Evolutionary conservation across 1,139 yeast species (phyloP), one percentile per base, ranked within the genome.

Genomic region (Protomyces macrosporus): DNA sequence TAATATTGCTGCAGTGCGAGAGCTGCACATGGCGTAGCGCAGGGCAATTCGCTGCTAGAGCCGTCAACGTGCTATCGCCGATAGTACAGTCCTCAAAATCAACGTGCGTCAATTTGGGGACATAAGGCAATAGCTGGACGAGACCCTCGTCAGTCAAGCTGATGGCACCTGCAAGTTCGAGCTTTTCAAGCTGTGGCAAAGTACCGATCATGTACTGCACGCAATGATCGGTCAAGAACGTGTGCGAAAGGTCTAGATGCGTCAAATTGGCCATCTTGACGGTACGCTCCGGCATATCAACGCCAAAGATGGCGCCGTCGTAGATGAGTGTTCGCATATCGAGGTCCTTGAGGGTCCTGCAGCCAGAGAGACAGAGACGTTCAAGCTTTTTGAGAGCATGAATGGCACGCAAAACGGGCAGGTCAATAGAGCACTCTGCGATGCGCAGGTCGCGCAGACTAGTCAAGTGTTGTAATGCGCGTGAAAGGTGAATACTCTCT

Each of bases 41-140:
- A 6, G 51, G 42, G 35, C 65, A 45, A 35, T 51, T 45, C 12
- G 57, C 50, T 2, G 67, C 36, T 23, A 39, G 16, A 6, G 64
- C 42, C n/a, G 63, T 34, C 32, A 67, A 34, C 9, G 68, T 65
- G 14, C 39, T 33, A 33, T 66, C 66, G 9, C 66, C 55, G 36
- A 68, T 33, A 3, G 34, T 37, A 42, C 66, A 59, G 32, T 59
- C 64, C 45, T 67, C 69, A 54, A 68, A 65, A 55, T 68, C 69
- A n/a, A 68, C 48, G 45, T 54, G 68, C 9, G 50, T 32, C n/a
- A 67, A 50, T 9, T 50, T 36, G 30, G 65, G 65, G 10, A 61
- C 35, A 6, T 65, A 62, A 14, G 54, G 64, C 45, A 67, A 32
- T 14, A 67, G 54, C n/a, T 53, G 45, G 7, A 34, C 23, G 16